Evolutionary conservation across 371 early-diverging fungal species (phyloP).

Genomic region (Mucor circinelloides): DNA sequence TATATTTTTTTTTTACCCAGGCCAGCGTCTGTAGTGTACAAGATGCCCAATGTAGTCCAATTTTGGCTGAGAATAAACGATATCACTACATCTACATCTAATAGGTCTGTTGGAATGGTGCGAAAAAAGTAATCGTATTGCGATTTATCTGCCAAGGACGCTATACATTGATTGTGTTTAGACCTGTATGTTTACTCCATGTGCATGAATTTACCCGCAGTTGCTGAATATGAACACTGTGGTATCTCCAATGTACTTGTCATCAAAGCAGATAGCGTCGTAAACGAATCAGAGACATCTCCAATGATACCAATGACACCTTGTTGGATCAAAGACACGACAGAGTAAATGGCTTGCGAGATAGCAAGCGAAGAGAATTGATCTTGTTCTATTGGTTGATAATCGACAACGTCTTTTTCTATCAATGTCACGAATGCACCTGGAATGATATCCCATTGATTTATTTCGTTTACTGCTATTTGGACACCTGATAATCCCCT

Average conservation of each 20-base stretch:
- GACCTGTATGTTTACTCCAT: conserved; percentile 1
- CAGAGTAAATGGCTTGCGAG: conserved; percentile 55
- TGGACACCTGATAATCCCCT: conserved; percentile 62
- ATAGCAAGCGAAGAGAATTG: conserved; percentile 20
- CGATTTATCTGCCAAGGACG: conserved; percentile 54
- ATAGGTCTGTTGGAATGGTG: conserved; percentile 56
- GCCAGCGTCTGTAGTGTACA: conserved; percentile 48
- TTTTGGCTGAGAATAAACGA: conserved; percentile 53
- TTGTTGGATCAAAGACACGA: conserved; percentile 57
- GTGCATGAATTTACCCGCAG: conserved; percentile 35
- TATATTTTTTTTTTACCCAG: conserved; percentile 35
- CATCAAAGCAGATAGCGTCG: conserved; percentile 55
- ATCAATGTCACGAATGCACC: conserved; percentile 59
- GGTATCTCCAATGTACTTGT: conserved; percentile 60
- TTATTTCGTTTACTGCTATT: conserved; percentile 58
- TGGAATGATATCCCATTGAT: conserved; percentile 49
- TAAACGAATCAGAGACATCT: conserved; percentile 59
- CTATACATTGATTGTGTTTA: conserved; percentile 17
- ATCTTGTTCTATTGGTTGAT: conserved; percentile 21
- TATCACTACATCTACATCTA: conserved; percentile 50
- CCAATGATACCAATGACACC: conserved; percentile 61
- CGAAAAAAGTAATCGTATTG: conserved; percentile 60
- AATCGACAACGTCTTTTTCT: conserved; percentile 55
- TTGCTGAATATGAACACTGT: conserved; percentile 61
- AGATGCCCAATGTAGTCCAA: conserved; percentile 54